Base-by-base conservation (phyloP, 805 yeast species). In the Saccharomycopsis javanensis region DNA sequence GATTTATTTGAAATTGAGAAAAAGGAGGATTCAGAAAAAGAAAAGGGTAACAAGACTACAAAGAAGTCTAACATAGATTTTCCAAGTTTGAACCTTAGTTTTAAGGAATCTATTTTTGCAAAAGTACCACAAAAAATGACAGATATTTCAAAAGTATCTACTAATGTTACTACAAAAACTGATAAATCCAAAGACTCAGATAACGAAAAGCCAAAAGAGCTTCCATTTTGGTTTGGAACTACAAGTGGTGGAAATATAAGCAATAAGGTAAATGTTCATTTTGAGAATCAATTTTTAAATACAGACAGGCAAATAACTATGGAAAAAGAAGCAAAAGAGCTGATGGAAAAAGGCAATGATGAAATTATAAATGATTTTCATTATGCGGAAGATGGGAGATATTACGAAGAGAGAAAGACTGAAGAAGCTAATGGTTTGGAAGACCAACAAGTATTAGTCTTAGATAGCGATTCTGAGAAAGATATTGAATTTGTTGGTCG, bases 151-250 rank as follows among this genome's bases (percentile, higher is more conserved):
- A 18, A 37, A 25, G 25, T 34, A n/a, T 16, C 27, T n/a, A 23
- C 2, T 7, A 33, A 33, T n/a, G 23, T 4, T 11, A 3, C 28
- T 20, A 20, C 6, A 1, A 51, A 55, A 2, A 54, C 48, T 13
- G 55, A 59, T 7, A 59, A 57, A 15, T 54, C 56, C 20, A 8
- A 33, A 28, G 28, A 46, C 30, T 11, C 37, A 6, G 28, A 11
- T n/a, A 35, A 37, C 7, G 31, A 51, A 18, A 16, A 11, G 1
- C 33, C 51, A 4, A 56, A 31, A 30, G 68, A 68, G 50, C 58
- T 63, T 16, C 74, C 74, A 4, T 55, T 63, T 15, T 70, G 74
- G 74, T 70, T 70, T 56, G 62, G 56, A 34, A 31, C 55, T 7
- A 51, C 42, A 4, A 33, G 48, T 18, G 55, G 25, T 13, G 23